Evolutionary conservation across 805 yeast genomes (phyloP), one percentile per base, ranked within the genome.

Genomic region (Debaryomyces castellii): DNA sequence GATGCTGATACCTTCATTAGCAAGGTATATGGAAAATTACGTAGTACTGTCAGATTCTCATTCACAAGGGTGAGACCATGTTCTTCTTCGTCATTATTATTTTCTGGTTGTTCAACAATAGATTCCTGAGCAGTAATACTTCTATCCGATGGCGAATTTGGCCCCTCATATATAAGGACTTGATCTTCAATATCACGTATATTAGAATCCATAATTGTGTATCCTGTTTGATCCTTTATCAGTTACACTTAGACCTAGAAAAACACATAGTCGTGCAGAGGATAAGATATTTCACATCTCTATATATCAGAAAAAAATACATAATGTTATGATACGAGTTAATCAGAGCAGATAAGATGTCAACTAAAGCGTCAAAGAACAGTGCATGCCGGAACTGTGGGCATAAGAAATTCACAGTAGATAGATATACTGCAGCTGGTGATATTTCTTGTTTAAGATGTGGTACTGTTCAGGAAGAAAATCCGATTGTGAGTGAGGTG

Each of bases 401-500:
- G 10, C 53, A 59, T 41, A 50, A 61, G 32, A 47, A 45, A 18
- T 51, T 62, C 33, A 50, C 50, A 5, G 50, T 55, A n/a, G 64
- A 62, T 42, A 49, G 60, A 24, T 52, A 48, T 45, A 52, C 64
- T 8, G 58, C 66, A 2, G 81, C 91, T 3, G 84, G 87, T 2
- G 96, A 89, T 63, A 62, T 88, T 24, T 84, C 89, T 10, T 94
- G 99, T 72, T 72, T 76, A 33, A 62, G 67, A 27, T 94, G 99
- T 80, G 97, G 97, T 63, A 70, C 82, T 17, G 97, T 94, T 24
- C 78, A 80, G 47, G 96, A 89, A 52, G 98, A 91, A 60, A 87
- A 89, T 57, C 96, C 96, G 17, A 92, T 94, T 53, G 98, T 95
- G 9, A 83, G 96, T 6, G 99, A 94, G 62, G 94, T 95, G 44